These are phyloP conservation scores for Pyrrhoderma noxium DNA, from an alignment of 1,284 basidiomycete species.

Conservation along the genomic window DNA sequence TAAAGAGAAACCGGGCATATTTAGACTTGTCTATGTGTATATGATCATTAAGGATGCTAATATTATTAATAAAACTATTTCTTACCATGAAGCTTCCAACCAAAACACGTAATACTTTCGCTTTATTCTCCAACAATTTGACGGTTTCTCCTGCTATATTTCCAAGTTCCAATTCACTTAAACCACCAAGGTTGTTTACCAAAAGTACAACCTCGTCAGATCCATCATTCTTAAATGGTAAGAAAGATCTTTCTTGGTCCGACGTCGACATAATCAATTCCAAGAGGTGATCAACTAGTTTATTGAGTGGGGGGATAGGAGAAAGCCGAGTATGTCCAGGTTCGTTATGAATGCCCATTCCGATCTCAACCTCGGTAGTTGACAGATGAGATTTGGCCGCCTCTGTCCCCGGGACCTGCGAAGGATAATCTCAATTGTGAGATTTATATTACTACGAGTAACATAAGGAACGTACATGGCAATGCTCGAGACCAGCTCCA, in stretches of 20 bases:
- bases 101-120: conserved; percentile 55
- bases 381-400: conserved; percentile 51
- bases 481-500: conserved; percentile 89
- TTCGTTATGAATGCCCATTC: conserved; percentile 92
- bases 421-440: background rate
- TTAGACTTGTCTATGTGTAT: conserved; percentile 69
- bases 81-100: conserved; percentile 80
- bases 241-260: conserved; percentile 80
- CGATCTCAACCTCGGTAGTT: conserved; percentile 73
- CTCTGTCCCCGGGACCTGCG: conserved; percentile 75
- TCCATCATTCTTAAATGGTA: conserved; percentile 66
- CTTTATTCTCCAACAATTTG: conserved; percentile 45
- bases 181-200: conserved; percentile 78
- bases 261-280: conserved; percentile 64
- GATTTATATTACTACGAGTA: conserved; percentile 1
- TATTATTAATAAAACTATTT: conserved; percentile 9
- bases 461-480: conserved; percentile 59
- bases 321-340: conserved; percentile 68
- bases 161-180: conserved; percentile 81
- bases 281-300: conserved; percentile 69
- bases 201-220: conserved; percentile 62
- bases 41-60: background rate
- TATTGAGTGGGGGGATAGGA: conserved; percentile 59
- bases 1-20: conserved; percentile 92
- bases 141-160: conserved; percentile 61